Conservation (phyloP, 2,329 filamentous ascomycete species). For the Boeremia lycopersici region DNA sequence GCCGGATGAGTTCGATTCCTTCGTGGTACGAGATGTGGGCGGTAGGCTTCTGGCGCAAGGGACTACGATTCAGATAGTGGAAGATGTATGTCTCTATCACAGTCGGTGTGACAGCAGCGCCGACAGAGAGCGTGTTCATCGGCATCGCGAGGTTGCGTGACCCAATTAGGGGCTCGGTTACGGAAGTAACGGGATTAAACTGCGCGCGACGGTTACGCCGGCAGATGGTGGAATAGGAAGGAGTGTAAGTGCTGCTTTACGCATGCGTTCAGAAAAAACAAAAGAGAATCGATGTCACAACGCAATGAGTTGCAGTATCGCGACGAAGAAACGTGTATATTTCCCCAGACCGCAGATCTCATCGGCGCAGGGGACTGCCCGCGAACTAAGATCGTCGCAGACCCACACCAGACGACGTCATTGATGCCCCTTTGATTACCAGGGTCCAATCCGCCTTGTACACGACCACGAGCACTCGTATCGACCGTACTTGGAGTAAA, state of each 20-base stretch:
- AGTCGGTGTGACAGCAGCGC: constrained; percentile 83
- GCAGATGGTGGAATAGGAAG: neutral
- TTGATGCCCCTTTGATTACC: neutral
- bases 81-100: constrained; percentile 85
- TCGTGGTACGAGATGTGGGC: constrained; percentile 94
- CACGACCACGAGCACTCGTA: neutral
- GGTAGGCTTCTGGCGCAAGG: constrained; percentile 78
- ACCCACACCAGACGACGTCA: constrained; percentile 11
- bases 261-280: neutral
- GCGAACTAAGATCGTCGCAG: neutral
- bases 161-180: constrained; percentile 8
- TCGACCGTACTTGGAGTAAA: neutral
- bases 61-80: constrained; percentile 86
- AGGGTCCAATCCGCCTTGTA: constrained; percentile 8
- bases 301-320: neutral
- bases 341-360: constrained; percentile 12
- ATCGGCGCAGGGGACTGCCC: constrained; percentile 11
- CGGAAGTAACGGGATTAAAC: constrained; percentile 15
- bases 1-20: constrained; percentile 83
- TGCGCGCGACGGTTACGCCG: constrained; percentile 1
- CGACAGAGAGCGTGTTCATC: constrained; percentile 81
- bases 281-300: neutral
- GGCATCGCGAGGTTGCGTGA: constrained; percentile 52
- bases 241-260: neutral
- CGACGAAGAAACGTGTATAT: neutral